Base-by-base conservation (phyloP, 306 rosid genomes). In the Phaseolus lunatus region DNA sequence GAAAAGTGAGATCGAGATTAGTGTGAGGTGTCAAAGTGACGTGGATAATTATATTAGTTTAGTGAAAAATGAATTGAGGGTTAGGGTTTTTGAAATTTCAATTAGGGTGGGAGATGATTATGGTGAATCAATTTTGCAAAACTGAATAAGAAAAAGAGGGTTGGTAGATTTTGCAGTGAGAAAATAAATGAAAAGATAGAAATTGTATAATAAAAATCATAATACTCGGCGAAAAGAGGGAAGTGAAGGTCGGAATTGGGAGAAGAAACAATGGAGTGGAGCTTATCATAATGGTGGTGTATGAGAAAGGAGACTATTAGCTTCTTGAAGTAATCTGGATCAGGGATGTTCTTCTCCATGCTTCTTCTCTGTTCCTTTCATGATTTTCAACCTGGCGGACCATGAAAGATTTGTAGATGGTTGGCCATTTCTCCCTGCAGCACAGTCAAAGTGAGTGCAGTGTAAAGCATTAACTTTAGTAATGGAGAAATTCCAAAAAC, bases 101-200 rank as follows among this genome's bases (percentile, higher is more conserved):
- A n/a, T n/a, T n/a, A n/a, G n/a, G n/a, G n/a, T n/a, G n/a, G n/a
- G n/a, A n/a, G n/a, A n/a, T n/a, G n/a, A n/a, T n/a, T n/a, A n/a
- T n/a, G n/a, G n/a, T n/a, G n/a, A n/a, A 92, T 26, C 35, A 94
- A 84, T 86, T 92, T 95, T 8, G 95, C 92, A 50, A 89, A 90
- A 62, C 98, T 93, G 19, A 64, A 69, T 0, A 20, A 58, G 27
- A 20, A 35, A 43, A 41, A 56, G 20, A 53, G 49, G 73, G 49
- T 18, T 41, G 31, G 23, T 59, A 13, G 9, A 4, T 73, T 29
- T 73, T 26, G 68, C 24, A 80, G 67, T 14, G 2, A 24, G 26
- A 43, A 7, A 39, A 5, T 14, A 11, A 7, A 3, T 9, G 20
- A 12, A 3, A 66, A 56, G 19, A 39, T 27, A 29, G 47, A 11